Percentiles rank a stretch among this genome's conserved stretches.
Conservation (phyloP, 371 early-diverging fungal genomes). For the Blastocladiella emersonii region DNA sequence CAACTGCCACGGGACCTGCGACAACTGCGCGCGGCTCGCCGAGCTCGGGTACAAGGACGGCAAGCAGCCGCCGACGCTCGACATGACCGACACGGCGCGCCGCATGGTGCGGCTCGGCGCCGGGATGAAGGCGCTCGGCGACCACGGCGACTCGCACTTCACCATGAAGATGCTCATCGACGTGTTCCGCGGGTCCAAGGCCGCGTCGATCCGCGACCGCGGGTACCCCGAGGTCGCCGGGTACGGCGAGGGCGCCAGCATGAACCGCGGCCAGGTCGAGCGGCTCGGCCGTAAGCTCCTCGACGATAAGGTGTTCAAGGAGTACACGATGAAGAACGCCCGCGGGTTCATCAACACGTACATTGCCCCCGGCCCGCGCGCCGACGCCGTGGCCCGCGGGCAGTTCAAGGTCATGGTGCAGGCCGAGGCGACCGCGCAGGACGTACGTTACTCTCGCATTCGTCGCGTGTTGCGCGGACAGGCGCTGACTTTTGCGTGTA, state of each 20-base stretch:
- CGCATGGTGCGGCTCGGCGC: conserved; percentile 30
- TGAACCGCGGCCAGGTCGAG: conserved; percentile 40
- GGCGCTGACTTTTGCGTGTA: too few species aligned
- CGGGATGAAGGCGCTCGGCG: conserved; percentile 7
- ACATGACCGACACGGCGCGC: conserved; percentile 43
- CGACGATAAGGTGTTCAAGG: conserved; percentile 38
- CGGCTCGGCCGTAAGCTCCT: conserved; percentile 49
- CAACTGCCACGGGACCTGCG: conserved; percentile 76
- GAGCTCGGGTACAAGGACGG: conserved; percentile 6
- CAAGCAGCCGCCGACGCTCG: conserved; percentile 17
- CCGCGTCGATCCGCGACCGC: conserved; percentile 33
- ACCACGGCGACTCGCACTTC: conserved; percentile 27
- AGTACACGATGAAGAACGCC: conserved; percentile 20
- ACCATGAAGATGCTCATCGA: conserved; percentile 64
- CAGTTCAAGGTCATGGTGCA: background rate
- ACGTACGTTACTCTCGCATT: too few species aligned
- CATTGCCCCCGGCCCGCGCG: background rate
- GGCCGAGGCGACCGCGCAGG: too few species aligned
- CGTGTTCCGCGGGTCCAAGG: conserved; percentile 59
- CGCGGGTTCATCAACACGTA: conserved; percentile 22
- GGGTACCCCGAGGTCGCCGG: conserved; percentile 33
- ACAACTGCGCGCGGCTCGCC: conserved; percentile 54
- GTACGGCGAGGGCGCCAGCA: conserved; percentile 45
- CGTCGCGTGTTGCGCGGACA: too few species aligned
- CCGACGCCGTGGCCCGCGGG: background rate